Evolutionary conservation across 2,329 filamentous ascomycete species (phyloP).

Genomic region (Fusarium pininemorale): DNA sequence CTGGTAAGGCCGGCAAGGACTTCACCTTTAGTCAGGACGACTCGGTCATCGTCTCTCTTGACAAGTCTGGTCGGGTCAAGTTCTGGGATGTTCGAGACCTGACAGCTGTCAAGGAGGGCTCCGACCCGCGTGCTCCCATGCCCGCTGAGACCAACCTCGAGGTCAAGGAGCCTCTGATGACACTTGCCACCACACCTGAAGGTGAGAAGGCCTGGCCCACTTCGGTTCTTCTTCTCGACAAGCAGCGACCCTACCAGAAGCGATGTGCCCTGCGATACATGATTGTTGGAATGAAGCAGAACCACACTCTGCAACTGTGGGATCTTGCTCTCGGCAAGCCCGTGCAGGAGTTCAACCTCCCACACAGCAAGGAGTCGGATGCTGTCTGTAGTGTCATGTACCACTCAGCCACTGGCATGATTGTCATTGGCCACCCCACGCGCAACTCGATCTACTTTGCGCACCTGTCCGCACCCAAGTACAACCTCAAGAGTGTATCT

Average conservation of each 20-base stretch:
- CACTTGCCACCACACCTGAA: slow-evolving; percentile 84
- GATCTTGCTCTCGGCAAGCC: slow-evolving; percentile 94
- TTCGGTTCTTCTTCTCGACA: slow-evolving; percentile 94
- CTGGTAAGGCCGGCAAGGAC: slow-evolving; percentile 97
- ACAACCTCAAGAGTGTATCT: slow-evolving; percentile 82
- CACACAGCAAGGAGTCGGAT: slow-evolving; percentile 94
- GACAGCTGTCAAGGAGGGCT: slow-evolving; percentile 62
- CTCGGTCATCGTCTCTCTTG: slow-evolving; percentile 90
- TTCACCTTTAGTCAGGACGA: slow-evolving; percentile 98
- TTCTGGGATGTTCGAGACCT: slow-evolving; percentile 97
- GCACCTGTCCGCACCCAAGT: slow-evolving; percentile 92
- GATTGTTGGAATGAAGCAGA: slow-evolving; percentile 98
- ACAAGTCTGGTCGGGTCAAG: slow-evolving; percentile 95
- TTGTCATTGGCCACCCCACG: slow-evolving; percentile 94
- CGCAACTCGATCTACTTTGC: slow-evolving; percentile 98
- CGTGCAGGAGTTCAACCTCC: slow-evolving; percentile 96
- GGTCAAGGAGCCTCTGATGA: slow-evolving; percentile 86
- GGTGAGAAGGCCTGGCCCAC: slow-evolving; percentile 97
- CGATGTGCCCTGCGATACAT: slow-evolving; percentile 91
- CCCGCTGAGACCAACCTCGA: slow-evolving; percentile 72
- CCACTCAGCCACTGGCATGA: slow-evolving; percentile 90
- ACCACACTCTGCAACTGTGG: slow-evolving; percentile 98
- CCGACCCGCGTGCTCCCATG: slow-evolving; percentile 60
- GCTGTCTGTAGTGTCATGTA: slow-evolving; percentile 98
- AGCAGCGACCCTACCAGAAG: slow-evolving; percentile 91